phyloP scores from a whole-genome alignment of 2,329 filamentous ascomycete species.

The Thielaviopsis musarum region DNA sequence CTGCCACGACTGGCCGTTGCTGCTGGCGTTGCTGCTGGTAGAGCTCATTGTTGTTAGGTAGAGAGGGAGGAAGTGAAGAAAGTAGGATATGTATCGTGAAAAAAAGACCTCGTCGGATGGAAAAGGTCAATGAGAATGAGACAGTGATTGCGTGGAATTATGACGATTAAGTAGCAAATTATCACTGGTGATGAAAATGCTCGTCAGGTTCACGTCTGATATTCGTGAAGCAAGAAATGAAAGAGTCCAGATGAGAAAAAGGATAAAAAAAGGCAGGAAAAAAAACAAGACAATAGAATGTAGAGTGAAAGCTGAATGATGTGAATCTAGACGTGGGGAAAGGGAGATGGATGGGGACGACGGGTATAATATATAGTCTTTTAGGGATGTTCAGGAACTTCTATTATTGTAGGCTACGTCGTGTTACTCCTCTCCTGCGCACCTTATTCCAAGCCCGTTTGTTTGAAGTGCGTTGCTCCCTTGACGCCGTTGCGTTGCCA shows the following conservation, averaged over 20 bases:
- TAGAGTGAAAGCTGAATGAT: not conserved
- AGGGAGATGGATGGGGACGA: not conserved
- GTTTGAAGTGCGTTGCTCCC: not conserved
- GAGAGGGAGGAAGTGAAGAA: not conserved
- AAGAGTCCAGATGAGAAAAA: too few species aligned
- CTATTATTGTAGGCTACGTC: too few species aligned
- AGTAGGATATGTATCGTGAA: not conserved
- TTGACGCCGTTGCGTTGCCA: not conserved
- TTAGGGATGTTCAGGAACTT: not conserved
- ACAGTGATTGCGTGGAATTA: not conserved
- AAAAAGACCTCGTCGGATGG: not conserved
- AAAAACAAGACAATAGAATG: not conserved
- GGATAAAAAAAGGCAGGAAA: not conserved
- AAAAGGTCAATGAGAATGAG: not conserved
- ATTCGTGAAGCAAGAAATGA: not conserved
- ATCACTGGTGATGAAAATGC: not conserved
- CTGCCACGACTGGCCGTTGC: constrained; percentile 28
- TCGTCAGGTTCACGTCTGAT: too few species aligned
- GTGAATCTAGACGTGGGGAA: not conserved
- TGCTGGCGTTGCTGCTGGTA: constrained; percentile 14
- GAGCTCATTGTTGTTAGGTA: constrained; percentile 10
- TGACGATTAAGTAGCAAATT: not conserved
- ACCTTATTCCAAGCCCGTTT: not conserved
- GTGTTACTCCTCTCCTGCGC: not conserved
- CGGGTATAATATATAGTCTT: not conserved